phyloP scores from a whole-genome alignment of 2,329 filamentous ascomycete species.

The Colletotrichum sp. region DNA sequence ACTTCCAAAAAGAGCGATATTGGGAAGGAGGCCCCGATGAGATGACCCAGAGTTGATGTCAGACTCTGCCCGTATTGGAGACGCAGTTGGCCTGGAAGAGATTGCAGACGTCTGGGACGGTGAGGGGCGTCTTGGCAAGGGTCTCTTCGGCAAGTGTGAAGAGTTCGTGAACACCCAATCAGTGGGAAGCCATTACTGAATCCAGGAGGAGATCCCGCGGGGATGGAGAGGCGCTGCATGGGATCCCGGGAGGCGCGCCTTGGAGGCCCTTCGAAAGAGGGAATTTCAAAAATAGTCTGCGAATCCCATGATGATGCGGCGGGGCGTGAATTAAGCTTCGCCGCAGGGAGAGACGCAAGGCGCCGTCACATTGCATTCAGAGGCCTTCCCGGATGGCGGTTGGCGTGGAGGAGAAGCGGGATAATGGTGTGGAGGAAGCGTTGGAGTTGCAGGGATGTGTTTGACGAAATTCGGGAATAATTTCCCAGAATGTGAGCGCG shows the following conservation, averaged over 20 bases:
- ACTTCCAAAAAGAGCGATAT: not conserved
- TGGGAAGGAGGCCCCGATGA: conserved; percentile 1
- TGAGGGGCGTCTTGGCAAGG: not conserved
- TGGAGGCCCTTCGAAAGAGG: conserved; percentile 2
- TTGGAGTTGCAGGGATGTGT: conserved; percentile 1
- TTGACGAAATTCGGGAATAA: not conserved
- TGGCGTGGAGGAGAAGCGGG: conserved; percentile 1
- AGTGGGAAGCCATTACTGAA: conserved; percentile 10
- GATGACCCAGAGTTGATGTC: conserved; percentile 6
- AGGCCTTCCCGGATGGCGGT: not conserved
- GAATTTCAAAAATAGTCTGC: conserved; percentile 15
- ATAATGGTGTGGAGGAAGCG: not conserved
- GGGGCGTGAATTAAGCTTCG: conserved; percentile 9
- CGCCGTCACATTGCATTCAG: not conserved
- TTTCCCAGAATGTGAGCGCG: not conserved
- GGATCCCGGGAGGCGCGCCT: not conserved
- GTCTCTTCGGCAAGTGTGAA: not conserved
- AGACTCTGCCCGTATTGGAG: not conserved
- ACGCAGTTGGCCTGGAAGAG: not conserved
- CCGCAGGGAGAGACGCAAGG: not conserved
- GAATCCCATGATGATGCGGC: conserved; percentile 16
- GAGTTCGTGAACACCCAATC: conserved; percentile 1
- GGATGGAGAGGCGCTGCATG: not conserved
- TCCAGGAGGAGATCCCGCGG: conserved; percentile 9
- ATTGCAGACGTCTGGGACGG: not conserved